Conservation (phyloP, 2,329 filamentous ascomycete species). For the Scorias spongiosa region DNA sequence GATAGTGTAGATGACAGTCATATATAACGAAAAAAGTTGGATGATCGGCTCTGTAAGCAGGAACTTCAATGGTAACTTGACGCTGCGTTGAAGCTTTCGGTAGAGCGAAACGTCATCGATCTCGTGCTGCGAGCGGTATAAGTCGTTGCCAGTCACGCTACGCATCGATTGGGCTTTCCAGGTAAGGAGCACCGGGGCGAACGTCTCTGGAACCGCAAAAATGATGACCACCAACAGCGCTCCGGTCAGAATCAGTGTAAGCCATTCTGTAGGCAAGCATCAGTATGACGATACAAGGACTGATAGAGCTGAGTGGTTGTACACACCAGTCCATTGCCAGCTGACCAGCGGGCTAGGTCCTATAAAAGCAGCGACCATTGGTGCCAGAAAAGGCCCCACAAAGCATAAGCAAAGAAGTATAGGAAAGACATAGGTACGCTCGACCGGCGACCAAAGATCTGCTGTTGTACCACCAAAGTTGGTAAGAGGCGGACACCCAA, state of each 20-base stretch:
- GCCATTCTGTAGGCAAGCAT: constrained; percentile 11
- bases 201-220: constrained; percentile 35
- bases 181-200: constrained; percentile 23
- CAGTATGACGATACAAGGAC: background rate
- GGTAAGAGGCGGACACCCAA: constrained; percentile 10
- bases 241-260: background rate
- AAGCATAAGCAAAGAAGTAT: constrained; percentile 7
- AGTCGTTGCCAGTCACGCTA: constrained; percentile 10
- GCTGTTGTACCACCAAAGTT: constrained; percentile 13
- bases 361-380: constrained; percentile 6
- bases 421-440: constrained; percentile 11
- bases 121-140: constrained; percentile 11
- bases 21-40: constrained; percentile 34
- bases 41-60: constrained; percentile 27
- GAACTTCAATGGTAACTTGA: constrained; percentile 1
- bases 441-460: constrained; percentile 13
- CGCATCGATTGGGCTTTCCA: constrained; percentile 20
- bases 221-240: constrained; percentile 13
- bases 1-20: constrained; percentile 36
- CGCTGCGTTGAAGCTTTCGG: constrained; percentile 1
- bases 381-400: constrained; percentile 8
- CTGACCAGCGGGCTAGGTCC: background rate
- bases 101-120: constrained; percentile 6
- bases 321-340: constrained; percentile 1
- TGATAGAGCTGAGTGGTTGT: background rate